These are phyloP conservation scores for Candida nonsorbophila DNA, from an alignment of 805 yeast genomes.

Conservation along the genomic window DNA sequence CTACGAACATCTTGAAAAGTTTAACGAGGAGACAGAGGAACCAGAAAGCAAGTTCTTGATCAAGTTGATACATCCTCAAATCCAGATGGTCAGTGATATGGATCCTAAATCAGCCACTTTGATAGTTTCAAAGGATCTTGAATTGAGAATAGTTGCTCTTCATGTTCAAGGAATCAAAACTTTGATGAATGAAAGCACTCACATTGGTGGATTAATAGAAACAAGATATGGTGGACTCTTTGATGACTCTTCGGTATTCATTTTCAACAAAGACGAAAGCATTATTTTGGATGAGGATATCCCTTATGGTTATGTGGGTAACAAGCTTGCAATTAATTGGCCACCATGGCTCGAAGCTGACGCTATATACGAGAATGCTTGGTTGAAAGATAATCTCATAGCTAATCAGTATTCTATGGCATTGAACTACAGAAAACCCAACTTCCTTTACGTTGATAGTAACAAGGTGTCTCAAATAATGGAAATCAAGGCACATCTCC, in stretches of 20 bases:
- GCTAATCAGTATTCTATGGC: slow-evolving; percentile 37
- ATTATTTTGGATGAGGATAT: slow-evolving; percentile 28
- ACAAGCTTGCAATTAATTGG: slow-evolving; percentile 62
- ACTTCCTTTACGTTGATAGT: slow-evolving; percentile 39
- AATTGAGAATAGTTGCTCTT: slow-evolving; percentile 44
- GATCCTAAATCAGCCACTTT: slow-evolving; percentile 46
- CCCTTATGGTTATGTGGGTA: slow-evolving; percentile 42
- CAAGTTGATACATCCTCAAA: slow-evolving; percentile 74
- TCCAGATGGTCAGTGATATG: slow-evolving; percentile 53
- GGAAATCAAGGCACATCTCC: slow-evolving; percentile 26
- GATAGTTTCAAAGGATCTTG: slow-evolving; percentile 54
- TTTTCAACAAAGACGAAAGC: slow-evolving; percentile 34
- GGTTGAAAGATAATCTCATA: slow-evolving; percentile 23
- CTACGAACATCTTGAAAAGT: slow-evolving; percentile 45
- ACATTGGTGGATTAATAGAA: slow-evolving; percentile 42
- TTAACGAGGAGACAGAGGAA: slow-evolving; percentile 35
- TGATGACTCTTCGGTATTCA: slow-evolving; percentile 52
- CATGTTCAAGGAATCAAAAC: slow-evolving; percentile 37
- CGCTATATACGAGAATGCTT: slow-evolving; percentile 47
- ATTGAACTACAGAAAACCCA: slow-evolving; percentile 45
- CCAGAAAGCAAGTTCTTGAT: slow-evolving; percentile 55
- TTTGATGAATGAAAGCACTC: slow-evolving; percentile 25
- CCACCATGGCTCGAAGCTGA: slow-evolving; percentile 88
- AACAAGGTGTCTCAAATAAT: slow-evolving; percentile 14
- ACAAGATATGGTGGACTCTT: slow-evolving; percentile 52